Base-by-base conservation (phyloP, 768 basidiomycete genomes). In the Boletus sp. region DNA sequence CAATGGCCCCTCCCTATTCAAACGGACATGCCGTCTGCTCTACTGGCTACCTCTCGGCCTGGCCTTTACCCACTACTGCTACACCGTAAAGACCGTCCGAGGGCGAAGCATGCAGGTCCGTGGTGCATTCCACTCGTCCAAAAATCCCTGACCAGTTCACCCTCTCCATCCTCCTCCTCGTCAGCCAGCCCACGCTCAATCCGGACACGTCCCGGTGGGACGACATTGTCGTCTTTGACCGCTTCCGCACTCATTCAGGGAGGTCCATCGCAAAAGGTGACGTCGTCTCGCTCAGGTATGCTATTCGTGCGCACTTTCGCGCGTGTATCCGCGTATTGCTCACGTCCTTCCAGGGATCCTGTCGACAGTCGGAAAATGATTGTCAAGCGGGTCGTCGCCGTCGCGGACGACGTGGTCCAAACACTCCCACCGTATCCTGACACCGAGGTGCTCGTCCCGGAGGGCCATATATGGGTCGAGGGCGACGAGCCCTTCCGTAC, bases 31-130 rank as follows among this genome's bases (percentile, higher is more conserved):
- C 41, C 55, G 71, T 11, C 57, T 74, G 11, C 52, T 86, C 14
- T 82, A 82, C 64, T 87, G 86, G 85, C 67, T 81, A 7, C 87
- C 87, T 9, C 68, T 78, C 25, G 75, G 70, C 1, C 46, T 83
- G 8, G 77, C 78, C 42, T 70, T 84, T 29, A 73, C 75, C 0
- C 70, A 80, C 47, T 77, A 82, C 54, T 75, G 77, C 60, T 83
- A 75, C 62, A 74, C 80, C 30, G 42, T 87, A 23, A 81, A 83
- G 55, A 70, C 74, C 4, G 75, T 88, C 13, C 75, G 72, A 9
- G 88, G 87, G 5, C 72, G 80, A 44, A 88, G 87, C 61, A 90
- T 90, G 87, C 85, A 88, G 84, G 87, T 87, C 58, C 43, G 61
- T 50, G 4, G 4, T 9, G 1, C 17, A 29, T 3, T 15, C 34